Evolutionary conservation across 2,329 filamentous ascomycete genomes (phyloP), one percentile per base, ranked within the genome.

Genomic region (Arthroderma sp.): DNA sequence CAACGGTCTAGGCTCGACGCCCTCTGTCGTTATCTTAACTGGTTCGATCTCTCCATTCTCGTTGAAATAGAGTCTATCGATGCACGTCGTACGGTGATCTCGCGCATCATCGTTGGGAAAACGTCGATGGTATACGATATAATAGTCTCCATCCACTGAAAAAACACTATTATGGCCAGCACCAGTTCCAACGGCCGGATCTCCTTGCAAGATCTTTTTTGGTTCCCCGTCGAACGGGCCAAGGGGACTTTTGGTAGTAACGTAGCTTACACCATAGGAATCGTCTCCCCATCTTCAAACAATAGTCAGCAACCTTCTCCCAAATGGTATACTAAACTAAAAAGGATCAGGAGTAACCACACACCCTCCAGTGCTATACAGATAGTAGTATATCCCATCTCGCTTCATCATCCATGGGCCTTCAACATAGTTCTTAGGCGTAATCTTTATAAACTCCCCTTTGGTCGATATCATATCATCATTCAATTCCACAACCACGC

Each of bases 61-160:
- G 47, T 68, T 62, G 49, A 73, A 72, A 48, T 65, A 60, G 61
- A 73, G 68, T 10, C 68, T 63, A 52, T 73, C 70, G 42, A 72
- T 71, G 31, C 68, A 68, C 2, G 68, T 55, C 10, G 67, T 63
- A 2, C 70, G 67, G 52, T 72, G 66, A 48, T 73, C 69, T 31
- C 63, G 64, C 44, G 65, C 62, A 1, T 60, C 64, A 39, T 71
- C 66, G 47, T 65, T 63, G 2, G 70, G 59, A 5, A 64, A 66
- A 1, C 66, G 63, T 1, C 69, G 68, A 51, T 72, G 70, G 45
- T 70, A 70, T 9, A 68, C 60, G 29, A 70, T 68, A 44, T 69
- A 69, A 53, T 65, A 68, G 10, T 67, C 62, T n/a, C 44, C 54
- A 0, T 64, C 63, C 2, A 68, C 53, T 8, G 62, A 56, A 36